phyloP scores from a whole-genome alignment of 148 eudicot genomes.

The Chenopodium album region DNA sequence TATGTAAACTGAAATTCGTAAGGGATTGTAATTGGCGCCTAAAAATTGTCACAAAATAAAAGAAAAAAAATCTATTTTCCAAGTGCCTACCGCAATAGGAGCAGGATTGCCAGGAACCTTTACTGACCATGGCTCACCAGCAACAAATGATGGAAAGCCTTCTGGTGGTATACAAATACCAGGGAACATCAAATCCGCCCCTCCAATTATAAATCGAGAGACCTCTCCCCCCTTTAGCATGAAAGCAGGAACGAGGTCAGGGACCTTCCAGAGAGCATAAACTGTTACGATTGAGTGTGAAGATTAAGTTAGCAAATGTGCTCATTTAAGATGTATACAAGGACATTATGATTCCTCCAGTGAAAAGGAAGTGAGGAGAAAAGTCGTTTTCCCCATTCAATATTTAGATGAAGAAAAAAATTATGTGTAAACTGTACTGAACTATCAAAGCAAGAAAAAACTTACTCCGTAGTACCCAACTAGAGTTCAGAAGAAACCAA shows the following conservation, averaged over 20 bases:
- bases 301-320: constrained; percentile 8
- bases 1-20: constrained; percentile 10
- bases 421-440: neutral
- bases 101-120: constrained; percentile 92
- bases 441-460: neutral
- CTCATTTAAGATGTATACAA: neutral
- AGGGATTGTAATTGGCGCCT: neutral
- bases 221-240: constrained; percentile 88
- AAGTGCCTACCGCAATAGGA: constrained; percentile 71
- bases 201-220: constrained; percentile 84
- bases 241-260: constrained; percentile 84
- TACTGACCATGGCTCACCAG: constrained; percentile 91
- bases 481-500: neutral
- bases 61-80: neutral
- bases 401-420: neutral
- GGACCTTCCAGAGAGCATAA: constrained; percentile 91
- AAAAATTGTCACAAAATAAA: neutral
- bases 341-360: neutral
- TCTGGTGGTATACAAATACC: constrained; percentile 70
- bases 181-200: constrained; percentile 98
- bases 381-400: neutral
- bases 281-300: constrained; percentile 44
- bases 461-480: neutral
- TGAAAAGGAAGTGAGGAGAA: neutral
- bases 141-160: constrained; percentile 70